Conservation (phyloP, 768 basidiomycete species). For the Lactarius akahatsu region DNA sequence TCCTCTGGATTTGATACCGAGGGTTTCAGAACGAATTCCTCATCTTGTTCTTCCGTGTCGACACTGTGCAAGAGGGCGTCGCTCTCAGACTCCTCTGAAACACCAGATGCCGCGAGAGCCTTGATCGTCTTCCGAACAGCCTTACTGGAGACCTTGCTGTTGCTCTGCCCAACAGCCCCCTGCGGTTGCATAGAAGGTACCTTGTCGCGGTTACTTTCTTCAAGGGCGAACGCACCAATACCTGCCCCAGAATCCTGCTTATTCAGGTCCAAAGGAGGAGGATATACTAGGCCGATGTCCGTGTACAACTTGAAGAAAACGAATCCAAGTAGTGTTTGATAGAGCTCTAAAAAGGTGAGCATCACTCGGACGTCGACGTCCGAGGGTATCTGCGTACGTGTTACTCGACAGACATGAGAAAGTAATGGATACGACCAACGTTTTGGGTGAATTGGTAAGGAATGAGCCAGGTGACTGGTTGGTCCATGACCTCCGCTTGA, state of each 20-base stretch:
- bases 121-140: slow-evolving; percentile 65
- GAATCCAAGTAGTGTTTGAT: slow-evolving; percentile 94
- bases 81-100: slow-evolving; percentile 37
- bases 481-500: slow-evolving; percentile 92
- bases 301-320: slow-evolving; percentile 98
- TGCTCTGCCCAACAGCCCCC: slow-evolving; percentile 36
- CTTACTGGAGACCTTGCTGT: slow-evolving; percentile 53
- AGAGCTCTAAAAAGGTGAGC: slow-evolving; percentile 96
- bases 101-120: slow-evolving; percentile 39
- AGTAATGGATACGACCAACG: slow-evolving; percentile 44
- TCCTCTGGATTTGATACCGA: slow-evolving; percentile 51
- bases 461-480: slow-evolving; percentile 92
- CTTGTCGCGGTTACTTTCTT: slow-evolving; percentile 44
- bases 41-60: slow-evolving; percentile 40
- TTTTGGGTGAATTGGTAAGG: slow-evolving; percentile 97
- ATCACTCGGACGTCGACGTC: slow-evolving; percentile 98
- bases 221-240: slow-evolving; percentile 81
- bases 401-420: slow-evolving; percentile 15
- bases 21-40: slow-evolving; percentile 67
- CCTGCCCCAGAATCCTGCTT: slow-evolving; percentile 87
- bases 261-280: slow-evolving; percentile 81
- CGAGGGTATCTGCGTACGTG: slow-evolving; percentile 65
- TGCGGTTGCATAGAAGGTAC: slow-evolving; percentile 29
- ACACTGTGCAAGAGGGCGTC: slow-evolving; percentile 32
- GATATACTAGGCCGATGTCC: slow-evolving; percentile 90